Base-by-base conservation (phyloP, 2,329 filamentous ascomycete species). In the Amesomyces nigricolor region DNA sequence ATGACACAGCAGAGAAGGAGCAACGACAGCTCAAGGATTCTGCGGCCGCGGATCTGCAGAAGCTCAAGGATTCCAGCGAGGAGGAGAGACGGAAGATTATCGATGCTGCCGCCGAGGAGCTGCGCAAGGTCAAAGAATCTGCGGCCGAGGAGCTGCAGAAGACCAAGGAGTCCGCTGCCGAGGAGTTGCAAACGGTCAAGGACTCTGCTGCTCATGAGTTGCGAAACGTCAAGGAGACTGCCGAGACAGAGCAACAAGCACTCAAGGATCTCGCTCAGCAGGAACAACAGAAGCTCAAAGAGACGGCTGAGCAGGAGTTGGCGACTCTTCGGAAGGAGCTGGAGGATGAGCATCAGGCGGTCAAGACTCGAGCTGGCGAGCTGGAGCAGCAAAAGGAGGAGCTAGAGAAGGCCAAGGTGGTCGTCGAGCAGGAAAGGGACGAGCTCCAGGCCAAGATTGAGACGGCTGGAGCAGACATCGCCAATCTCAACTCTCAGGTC, bases 341-440 rank as follows among this genome's bases (percentile, higher is more conserved):
- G 9, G 61, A 63, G 10, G 61, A 63, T 30, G 57, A 59, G 9
- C 63, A 68, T 29, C 67, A 64, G 17, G 44, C 44, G 6, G 47
- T 60, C 35, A 54, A 56, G 47, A 42, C 51, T 7, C 58, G 58
- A 9, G 53, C 62, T 16, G 53, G 62, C 14, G 62, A 63, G 5
- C 54, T 68, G 16, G 65, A 66, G 51, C 65, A 68, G 53, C 58
- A 65, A 14, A 65, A 63, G 53, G 63, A 63, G 35, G 64, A 61
- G 39, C 63, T 72, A 3, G 62, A 67, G 52, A 39, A 56, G 13
- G 62, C 63, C 39, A 64, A 70, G 52, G 57, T 64, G 7, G 56
- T 58, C 4, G 56, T 64, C 22, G 62, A 64, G 44, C 54, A 58
- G 26, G 65, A 68, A 42, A 70, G 65, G 46, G 47, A 59, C 37